Evolutionary conservation across 2,329 filamentous ascomycete species (phyloP).

Genomic region (Sarocladiaceae sp.): DNA sequence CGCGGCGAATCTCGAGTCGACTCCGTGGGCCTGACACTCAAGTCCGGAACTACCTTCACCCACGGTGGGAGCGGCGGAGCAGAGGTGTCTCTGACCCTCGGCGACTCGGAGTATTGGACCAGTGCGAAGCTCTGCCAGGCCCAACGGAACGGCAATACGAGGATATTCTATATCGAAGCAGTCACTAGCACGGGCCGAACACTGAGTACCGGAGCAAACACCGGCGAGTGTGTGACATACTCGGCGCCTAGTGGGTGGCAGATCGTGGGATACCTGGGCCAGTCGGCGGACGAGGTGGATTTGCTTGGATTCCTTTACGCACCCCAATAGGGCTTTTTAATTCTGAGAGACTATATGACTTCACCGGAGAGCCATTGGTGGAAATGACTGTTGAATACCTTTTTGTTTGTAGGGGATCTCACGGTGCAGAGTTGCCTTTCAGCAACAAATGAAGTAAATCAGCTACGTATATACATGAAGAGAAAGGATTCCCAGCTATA

Average conservation of each 20-base stretch:
- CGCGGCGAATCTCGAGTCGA: slow-evolving; percentile 3
- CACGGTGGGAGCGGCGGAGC: slow-evolving; percentile 3
- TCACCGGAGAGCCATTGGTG: too few species aligned
- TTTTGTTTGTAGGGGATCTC: too few species aligned
- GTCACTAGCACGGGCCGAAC: slow-evolving; percentile 4
- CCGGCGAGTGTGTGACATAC: neutral
- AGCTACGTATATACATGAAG: too few species aligned
- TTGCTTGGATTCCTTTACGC: neutral
- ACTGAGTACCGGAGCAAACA: neutral
- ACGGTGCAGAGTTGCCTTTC: too few species aligned
- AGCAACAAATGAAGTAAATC: too few species aligned
- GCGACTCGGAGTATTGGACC: neutral
- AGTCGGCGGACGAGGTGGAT: slow-evolving; percentile 4
- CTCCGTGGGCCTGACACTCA: slow-evolving; percentile 2
- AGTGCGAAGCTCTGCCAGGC: neutral
- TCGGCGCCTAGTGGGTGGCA: slow-evolving; percentile 1
- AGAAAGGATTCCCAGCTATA: too few species aligned
- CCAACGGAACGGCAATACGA: neutral
- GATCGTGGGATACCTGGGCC: slow-evolving; percentile 5
- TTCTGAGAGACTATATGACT: too few species aligned
- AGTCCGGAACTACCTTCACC: neutral
- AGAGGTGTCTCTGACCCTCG: slow-evolving; percentile 1
- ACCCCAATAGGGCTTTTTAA: too few species aligned
- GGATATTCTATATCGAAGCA: slow-evolving; percentile 7
- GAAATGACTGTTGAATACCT: too few species aligned